phyloP scores from a whole-genome alignment of 176 grass and related monocot species.

The Eleusine indica region DNA sequence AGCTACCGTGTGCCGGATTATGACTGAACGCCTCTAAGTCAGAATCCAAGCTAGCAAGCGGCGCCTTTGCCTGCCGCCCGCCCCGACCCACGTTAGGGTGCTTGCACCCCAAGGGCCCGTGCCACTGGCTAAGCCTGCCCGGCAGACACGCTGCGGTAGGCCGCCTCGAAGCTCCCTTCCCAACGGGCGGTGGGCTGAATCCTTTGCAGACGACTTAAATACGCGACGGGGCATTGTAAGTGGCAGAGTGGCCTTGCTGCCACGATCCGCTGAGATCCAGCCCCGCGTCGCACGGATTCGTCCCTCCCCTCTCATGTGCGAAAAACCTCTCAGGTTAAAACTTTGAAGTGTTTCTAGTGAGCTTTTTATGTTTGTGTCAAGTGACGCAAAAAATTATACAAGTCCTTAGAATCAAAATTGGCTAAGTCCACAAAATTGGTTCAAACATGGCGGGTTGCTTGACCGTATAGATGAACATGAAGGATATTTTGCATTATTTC shows the following conservation, averaged over 20 bases:
- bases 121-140: neutral
- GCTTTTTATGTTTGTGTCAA: too few relatives aligned
- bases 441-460: too few relatives aligned
- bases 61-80: constrained; percentile 26
- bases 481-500: too few relatives aligned
- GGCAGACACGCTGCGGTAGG: neutral
- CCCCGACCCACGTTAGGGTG: constrained; percentile 34
- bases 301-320: too few relatives aligned
- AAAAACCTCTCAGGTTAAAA: too few relatives aligned
- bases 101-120: constrained; percentile 36
- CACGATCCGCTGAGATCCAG: constrained; percentile 64
- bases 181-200: constrained; percentile 53
- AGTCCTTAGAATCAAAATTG: too few relatives aligned
- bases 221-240: constrained; percentile 67
- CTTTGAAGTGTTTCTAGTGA: too few relatives aligned
- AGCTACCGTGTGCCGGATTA: constrained; percentile 62
- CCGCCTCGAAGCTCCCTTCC: constrained; percentile 35
- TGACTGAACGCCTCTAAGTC: constrained; percentile 64
- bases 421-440: too few relatives aligned
- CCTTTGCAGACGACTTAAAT: constrained; percentile 79
- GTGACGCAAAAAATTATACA: too few relatives aligned
- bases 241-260: constrained; percentile 73
- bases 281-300: constrained; percentile 52
- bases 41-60: constrained; percentile 63
- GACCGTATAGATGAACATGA: too few relatives aligned